A percentile compares a stretch with the other conserved stretches of the same genome.
phyloP scores from a whole-genome alignment of 2,329 filamentous ascomycete genomes.

The Lachnellula arida region DNA sequence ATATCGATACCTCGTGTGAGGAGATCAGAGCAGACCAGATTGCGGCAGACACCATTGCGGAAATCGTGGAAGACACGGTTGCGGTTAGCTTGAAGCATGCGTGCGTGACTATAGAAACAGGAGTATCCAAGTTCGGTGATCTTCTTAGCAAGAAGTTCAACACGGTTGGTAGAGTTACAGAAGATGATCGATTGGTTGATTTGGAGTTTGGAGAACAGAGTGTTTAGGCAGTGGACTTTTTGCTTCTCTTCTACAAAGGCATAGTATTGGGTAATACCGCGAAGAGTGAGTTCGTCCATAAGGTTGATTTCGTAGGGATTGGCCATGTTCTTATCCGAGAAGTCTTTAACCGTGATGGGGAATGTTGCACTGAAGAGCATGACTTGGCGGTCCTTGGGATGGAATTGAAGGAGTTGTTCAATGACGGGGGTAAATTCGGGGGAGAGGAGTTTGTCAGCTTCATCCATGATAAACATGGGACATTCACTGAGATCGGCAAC shows the following conservation, averaged over 20 bases:
- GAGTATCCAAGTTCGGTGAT: slow-evolving; percentile 99
- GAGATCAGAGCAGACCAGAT: slow-evolving; percentile 95
- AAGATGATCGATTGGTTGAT: slow-evolving; percentile 99
- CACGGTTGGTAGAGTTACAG: slow-evolving; percentile 98
- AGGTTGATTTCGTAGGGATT: slow-evolving; percentile 98
- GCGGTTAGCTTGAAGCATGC: slow-evolving; percentile 93
- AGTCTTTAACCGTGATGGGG: slow-evolving; percentile 92
- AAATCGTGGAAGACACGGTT: slow-evolving; percentile 99
- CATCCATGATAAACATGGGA: slow-evolving; percentile 98
- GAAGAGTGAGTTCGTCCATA: slow-evolving; percentile 97
- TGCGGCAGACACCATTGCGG: slow-evolving; percentile 94
- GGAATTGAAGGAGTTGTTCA: slow-evolving; percentile 90
- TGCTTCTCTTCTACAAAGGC: slow-evolving; percentile 99
- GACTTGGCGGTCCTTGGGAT: slow-evolving; percentile 95
- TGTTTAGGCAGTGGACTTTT: slow-evolving; percentile 98
- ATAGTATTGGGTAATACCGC: slow-evolving; percentile 98
- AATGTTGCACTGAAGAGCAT: slow-evolving; percentile 99
- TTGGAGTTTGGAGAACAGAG: slow-evolving; percentile 96
- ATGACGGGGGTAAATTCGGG: slow-evolving; percentile 96
- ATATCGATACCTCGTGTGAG: slow-evolving; percentile 99
- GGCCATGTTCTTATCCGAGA: slow-evolving; percentile 97
- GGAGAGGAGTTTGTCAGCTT: slow-evolving; percentile 96
- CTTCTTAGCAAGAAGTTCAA: slow-evolving; percentile 96
- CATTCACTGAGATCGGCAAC: slow-evolving; percentile 95
- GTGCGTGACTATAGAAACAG: slow-evolving; percentile 98